Percentiles rank a stretch among this genome's conserved stretches.
These are phyloP conservation scores for Pythium plurisporium DNA, from an alignment of 352 stramenopile genomes.

Conservation along the genomic window DNA sequence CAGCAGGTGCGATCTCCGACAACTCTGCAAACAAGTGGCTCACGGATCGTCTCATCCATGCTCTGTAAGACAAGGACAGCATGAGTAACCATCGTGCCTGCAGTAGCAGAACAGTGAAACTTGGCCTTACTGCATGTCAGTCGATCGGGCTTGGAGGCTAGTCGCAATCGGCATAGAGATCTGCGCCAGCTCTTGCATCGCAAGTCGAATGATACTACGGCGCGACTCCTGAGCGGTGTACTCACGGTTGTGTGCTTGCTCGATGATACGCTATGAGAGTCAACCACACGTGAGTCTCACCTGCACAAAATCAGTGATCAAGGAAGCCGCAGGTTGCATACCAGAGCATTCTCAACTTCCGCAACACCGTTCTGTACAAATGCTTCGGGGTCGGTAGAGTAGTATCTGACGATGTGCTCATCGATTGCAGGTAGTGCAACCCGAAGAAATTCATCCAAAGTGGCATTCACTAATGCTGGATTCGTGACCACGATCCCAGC, in stretches of 20 bases:
- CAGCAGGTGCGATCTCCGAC: background rate
- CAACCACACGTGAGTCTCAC: background rate
- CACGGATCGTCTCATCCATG: conserved; percentile 12
- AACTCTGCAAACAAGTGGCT: conserved; percentile 10
- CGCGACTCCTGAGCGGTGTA: conserved; percentile 2
- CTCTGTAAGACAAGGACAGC: background rate
- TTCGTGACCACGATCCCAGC: background rate
- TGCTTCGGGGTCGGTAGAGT: background rate
- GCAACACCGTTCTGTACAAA: conserved; percentile 6
- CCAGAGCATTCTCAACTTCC: conserved; percentile 13
- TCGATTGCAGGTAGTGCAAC: background rate
- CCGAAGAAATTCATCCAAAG: conserved; percentile 2
- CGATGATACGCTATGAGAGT: background rate
- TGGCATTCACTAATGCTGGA: background rate
- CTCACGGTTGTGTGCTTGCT: background rate
- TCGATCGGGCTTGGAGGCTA: background rate
- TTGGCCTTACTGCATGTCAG: conserved; percentile 2
- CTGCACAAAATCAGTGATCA: background rate
- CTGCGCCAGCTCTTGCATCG: conserved; percentile 8
- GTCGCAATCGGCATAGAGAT: background rate
- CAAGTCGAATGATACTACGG: conserved; percentile 3
- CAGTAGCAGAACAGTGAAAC: too few species aligned
- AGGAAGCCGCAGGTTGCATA: background rate
- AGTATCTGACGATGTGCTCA: conserved; percentile 4
- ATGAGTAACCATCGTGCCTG: too few species aligned